Base-by-base conservation (phyloP, 2,329 filamentous ascomycete species). In the Talaromyces piceae region DNA sequence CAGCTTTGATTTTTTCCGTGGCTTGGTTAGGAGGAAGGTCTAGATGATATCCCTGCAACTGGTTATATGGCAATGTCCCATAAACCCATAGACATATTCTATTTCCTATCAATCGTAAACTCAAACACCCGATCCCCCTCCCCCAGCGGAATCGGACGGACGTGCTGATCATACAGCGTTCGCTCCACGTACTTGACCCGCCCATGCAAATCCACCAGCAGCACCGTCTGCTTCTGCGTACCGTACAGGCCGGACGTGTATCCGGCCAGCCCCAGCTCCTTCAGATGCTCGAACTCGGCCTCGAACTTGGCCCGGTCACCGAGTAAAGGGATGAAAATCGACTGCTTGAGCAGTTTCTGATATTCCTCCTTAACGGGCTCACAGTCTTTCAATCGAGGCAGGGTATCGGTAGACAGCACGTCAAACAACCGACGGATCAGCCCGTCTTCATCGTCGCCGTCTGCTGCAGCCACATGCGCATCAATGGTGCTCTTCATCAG, bases 1-100 rank as follows among this genome's bases (percentile, higher is more conserved):
- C 64, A 96, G 91, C 67, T 98, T 98, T 73, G 93, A 98, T 70
- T 98, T 95, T 67, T 95, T 95, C 73, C 88, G 81, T 64, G 93
- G 93, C 0, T 64, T 98, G 61, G 74, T 98, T 18, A 88, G 82
- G 73, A 80, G 85, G 62, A 97, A 95, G 75, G 68, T 83, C 3
- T 55, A 28, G n/a, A n/a, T n/a, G n/a, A n/a, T n/a, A n/a, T n/a
- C n/a, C n/a, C n/a, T n/a, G n/a, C n/a, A n/a, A n/a, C n/a, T n/a
- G n/a, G n/a, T n/a, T n/a, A n/a, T n/a, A n/a, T n/a, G n/a, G n/a
- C n/a, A n/a, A n/a, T n/a, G n/a, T n/a, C n/a, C n/a, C n/a, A n/a
- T n/a, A n/a, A n/a, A n/a, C n/a, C n/a, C n/a, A n/a, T n/a, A n/a
- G n/a, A n/a, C n/a, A 27, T 7, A 18, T 52, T 51, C 41, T 54